phyloP scores from a whole-genome alignment of 768 basidiomycete species.

The Suillus sp. region DNA sequence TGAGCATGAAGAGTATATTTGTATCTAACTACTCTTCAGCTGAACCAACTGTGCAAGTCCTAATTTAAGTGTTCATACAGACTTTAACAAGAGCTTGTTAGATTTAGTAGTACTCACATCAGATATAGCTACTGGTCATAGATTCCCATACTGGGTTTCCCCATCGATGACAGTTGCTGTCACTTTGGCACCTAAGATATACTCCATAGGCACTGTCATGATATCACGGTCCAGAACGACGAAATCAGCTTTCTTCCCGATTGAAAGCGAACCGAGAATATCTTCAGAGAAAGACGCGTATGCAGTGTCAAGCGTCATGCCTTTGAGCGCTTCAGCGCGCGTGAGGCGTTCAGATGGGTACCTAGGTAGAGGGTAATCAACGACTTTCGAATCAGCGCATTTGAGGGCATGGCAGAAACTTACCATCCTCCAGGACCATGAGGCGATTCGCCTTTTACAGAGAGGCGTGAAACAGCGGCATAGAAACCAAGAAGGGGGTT shows the following conservation, averaged over 20 bases:
- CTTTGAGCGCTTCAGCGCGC: constrained; percentile 79
- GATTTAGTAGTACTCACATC: not conserved
- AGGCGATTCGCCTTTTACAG: constrained; percentile 71
- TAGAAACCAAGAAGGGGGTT: constrained; percentile 91
- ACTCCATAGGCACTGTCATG: constrained; percentile 59
- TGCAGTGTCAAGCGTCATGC: constrained; percentile 89
- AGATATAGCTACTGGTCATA: constrained; percentile 20
- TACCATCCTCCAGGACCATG: constrained; percentile 86
- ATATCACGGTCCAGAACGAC: constrained; percentile 83
- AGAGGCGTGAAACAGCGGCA: constrained; percentile 79
- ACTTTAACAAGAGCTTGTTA: not conserved
- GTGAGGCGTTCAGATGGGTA: constrained; percentile 76
- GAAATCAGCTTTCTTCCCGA: constrained; percentile 87
- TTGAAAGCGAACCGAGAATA: constrained; percentile 66
- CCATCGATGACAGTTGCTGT: constrained; percentile 79
- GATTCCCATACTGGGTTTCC: constrained; percentile 56
- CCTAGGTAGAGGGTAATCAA: constrained; percentile 48
- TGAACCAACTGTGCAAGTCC: not conserved
- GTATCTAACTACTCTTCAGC: not conserved
- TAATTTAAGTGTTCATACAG: not conserved
- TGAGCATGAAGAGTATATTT: not conserved
- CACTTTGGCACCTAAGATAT: constrained; percentile 70
- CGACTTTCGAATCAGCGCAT: not conserved
- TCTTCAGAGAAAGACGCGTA: constrained; percentile 83
- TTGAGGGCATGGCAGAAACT: constrained; percentile 23